Evolutionary conservation across 2,329 filamentous ascomycete species (phyloP).

Genomic region (Aschersonia sp.): DNA sequence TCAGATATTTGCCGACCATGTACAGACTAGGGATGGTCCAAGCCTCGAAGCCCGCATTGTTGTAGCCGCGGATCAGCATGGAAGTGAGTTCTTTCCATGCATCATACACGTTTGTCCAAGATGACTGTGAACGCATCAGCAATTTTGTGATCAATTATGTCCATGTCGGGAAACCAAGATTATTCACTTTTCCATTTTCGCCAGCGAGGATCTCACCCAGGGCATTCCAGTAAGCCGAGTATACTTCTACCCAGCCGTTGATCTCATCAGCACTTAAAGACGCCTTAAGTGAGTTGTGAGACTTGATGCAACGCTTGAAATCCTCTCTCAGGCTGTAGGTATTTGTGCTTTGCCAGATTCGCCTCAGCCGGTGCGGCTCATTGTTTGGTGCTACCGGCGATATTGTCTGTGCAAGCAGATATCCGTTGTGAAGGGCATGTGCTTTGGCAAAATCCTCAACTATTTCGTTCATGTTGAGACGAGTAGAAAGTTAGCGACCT

Average conservation of each 20-base stretch:
- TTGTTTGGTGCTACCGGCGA: slow-evolving; percentile 51
- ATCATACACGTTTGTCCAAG: slow-evolving; percentile 75
- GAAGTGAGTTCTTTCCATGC: slow-evolving; percentile 77
- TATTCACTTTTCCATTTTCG: slow-evolving; percentile 21
- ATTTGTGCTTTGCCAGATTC: slow-evolving; percentile 59
- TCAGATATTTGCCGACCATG: slow-evolving; percentile 69
- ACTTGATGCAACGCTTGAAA: slow-evolving; percentile 56
- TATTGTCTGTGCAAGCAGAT: slow-evolving; percentile 58
- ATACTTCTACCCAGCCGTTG: slow-evolving; percentile 77
- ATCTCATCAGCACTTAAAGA: slow-evolving; percentile 52
- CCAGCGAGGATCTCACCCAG: slow-evolving; percentile 54
- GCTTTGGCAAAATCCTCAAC: slow-evolving; percentile 62
- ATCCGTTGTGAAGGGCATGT: slow-evolving; percentile 50
- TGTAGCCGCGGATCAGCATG: slow-evolving; percentile 67
- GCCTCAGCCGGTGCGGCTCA: slow-evolving; percentile 50
- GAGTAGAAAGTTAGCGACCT: neutral
- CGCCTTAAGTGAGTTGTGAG: slow-evolving; percentile 37
- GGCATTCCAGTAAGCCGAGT: slow-evolving; percentile 71
- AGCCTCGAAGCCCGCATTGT: slow-evolving; percentile 58
- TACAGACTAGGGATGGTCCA: slow-evolving; percentile 94
- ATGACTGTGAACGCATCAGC: slow-evolving; percentile 24
- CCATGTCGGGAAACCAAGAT: neutral
- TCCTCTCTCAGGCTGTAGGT: slow-evolving; percentile 50
- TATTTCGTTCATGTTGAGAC: slow-evolving; percentile 50
- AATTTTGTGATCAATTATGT: neutral